Evolutionary conservation across 805 yeast genomes (phyloP).

Genomic region (Diddensiella santjacobensis): DNA sequence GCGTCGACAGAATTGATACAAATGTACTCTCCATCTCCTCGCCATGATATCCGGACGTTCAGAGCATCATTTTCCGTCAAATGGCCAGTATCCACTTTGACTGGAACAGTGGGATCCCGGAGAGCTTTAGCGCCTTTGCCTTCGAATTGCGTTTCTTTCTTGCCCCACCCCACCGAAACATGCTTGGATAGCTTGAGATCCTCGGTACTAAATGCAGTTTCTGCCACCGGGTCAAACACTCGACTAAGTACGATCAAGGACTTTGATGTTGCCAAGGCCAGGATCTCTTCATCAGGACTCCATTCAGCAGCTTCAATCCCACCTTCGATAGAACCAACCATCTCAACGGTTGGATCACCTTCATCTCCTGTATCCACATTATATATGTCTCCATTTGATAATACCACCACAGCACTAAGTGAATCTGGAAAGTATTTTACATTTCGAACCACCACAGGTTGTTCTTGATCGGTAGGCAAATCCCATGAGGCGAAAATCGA

Average conservation of each 20-base stretch:
- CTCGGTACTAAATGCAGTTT: slow-evolving; percentile 50
- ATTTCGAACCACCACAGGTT: slow-evolving; percentile 42
- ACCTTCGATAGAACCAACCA: slow-evolving; percentile 79
- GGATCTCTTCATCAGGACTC: slow-evolving; percentile 89
- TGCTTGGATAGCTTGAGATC: slow-evolving; percentile 75
- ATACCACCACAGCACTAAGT: slow-evolving; percentile 61
- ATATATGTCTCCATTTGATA: slow-evolving; percentile 71
- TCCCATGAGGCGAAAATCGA: slow-evolving; percentile 58
- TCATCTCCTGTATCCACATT: slow-evolving; percentile 49
- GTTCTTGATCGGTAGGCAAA: slow-evolving; percentile 16
- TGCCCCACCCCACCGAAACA: slow-evolving; percentile 98
- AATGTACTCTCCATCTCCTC: slow-evolving; percentile 90
- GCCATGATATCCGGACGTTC: slow-evolving; percentile 67
- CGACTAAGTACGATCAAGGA: slow-evolving; percentile 63
- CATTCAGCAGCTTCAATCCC: slow-evolving; percentile 72
- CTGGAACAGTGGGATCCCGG: slow-evolving; percentile 85
- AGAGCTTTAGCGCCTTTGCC: slow-evolving; percentile 81
- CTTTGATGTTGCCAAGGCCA: slow-evolving; percentile 64
- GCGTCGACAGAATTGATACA: slow-evolving; percentile 55
- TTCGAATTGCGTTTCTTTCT: slow-evolving; percentile 90
- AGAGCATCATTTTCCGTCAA: slow-evolving; percentile 50
- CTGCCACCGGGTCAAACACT: slow-evolving; percentile 73
- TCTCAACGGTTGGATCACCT: slow-evolving; percentile 55
- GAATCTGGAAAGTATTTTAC: slow-evolving; percentile 69
- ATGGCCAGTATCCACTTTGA: slow-evolving; percentile 65